Evolutionary conservation across 2,329 filamentous ascomycete genomes (phyloP).

Genomic region (Clarireedia hainanense): DNA sequence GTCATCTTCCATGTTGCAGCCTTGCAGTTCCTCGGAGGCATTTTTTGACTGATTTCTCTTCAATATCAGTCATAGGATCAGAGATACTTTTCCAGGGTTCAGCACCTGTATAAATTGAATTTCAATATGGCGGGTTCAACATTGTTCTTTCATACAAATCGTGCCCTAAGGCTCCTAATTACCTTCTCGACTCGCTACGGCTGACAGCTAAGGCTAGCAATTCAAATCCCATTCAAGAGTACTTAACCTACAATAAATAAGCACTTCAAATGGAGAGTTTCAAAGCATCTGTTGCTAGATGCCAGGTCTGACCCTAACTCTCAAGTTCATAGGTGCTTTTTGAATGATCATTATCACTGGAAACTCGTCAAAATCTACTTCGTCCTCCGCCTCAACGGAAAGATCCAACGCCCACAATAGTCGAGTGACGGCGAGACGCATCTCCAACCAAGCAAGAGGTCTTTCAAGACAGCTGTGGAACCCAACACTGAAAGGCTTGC

Average conservation of each 20-base stretch:
- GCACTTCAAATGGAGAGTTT: no score
- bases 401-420: background rate
- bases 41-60: no score
- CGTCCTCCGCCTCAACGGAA: background rate
- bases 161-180: background rate
- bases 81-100: no score
- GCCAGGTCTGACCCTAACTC: background rate
- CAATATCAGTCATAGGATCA: no score
- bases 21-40: no score
- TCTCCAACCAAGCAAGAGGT: background rate
- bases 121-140: background rate
- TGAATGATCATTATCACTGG: background rate
- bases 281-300: background rate
- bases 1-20: no score
- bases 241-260: no score
- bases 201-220: background rate
- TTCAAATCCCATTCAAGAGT: no score
- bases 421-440: background rate
- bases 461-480: slow-evolving; percentile 10
- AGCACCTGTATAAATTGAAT: no score
- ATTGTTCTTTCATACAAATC: background rate
- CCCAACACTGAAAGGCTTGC: slow-evolving; percentile 6
- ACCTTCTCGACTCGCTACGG: background rate
- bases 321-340: background rate
- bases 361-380: background rate